phyloP scores from a whole-genome alignment of 768 basidiomycete genomes.

The Coprinellus micaceus region DNA sequence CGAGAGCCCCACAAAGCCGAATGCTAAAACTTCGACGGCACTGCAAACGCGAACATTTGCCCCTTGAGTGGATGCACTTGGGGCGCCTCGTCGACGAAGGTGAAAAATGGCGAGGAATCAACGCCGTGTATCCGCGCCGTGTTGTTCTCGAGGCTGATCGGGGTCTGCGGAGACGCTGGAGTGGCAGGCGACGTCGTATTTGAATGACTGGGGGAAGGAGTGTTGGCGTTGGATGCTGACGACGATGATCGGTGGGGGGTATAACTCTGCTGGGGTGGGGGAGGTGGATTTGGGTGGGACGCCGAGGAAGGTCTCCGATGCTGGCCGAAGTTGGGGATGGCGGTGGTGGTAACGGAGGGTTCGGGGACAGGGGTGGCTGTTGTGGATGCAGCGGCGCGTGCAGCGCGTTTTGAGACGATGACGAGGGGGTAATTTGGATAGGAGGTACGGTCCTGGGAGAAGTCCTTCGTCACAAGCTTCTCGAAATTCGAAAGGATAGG shows the following conservation, averaged over 20 bases:
- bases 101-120: slow-evolving; percentile 37
- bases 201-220: slow-evolving; percentile 57
- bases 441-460: slow-evolving; percentile 41
- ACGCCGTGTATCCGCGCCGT: slow-evolving; percentile 41
- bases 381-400: slow-evolving; percentile 37
- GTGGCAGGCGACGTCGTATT: slow-evolving; percentile 56
- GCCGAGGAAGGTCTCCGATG: slow-evolving; percentile 24
- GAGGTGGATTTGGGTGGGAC: slow-evolving; percentile 42
- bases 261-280: not conserved
- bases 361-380: slow-evolving; percentile 40
- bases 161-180: slow-evolving; percentile 60
- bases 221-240: slow-evolving; percentile 57
- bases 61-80: slow-evolving; percentile 45
- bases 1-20: no score
- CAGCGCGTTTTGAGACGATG: slow-evolving; percentile 59
- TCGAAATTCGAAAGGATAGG: slow-evolving; percentile 60
- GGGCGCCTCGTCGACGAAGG: slow-evolving; percentile 29
- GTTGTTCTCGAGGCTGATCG: slow-evolving; percentile 52
- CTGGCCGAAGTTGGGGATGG: slow-evolving; percentile 44
- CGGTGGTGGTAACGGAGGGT: slow-evolving; percentile 41
- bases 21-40: slow-evolving; percentile 12
- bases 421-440: slow-evolving; percentile 65
- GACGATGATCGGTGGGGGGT: slow-evolving; percentile 31
- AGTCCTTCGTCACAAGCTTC: slow-evolving; percentile 55
- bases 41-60: slow-evolving; percentile 64